phyloP scores from a whole-genome alignment of 768 basidiomycete genomes.

The Auricularia heimuer region DNA sequence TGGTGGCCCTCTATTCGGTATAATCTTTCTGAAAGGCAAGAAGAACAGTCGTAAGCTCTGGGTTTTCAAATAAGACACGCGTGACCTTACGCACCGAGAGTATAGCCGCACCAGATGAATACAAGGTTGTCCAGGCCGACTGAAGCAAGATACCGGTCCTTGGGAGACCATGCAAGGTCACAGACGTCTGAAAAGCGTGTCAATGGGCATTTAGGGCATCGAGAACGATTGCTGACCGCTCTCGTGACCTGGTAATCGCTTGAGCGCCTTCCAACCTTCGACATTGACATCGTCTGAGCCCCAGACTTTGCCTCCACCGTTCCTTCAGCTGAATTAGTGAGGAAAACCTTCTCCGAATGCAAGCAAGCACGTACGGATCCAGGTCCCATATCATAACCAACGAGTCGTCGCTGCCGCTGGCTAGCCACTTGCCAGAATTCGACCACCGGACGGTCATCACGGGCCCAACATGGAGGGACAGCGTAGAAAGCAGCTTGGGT shows the following conservation, averaged over 20 bases:
- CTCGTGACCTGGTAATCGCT: slow-evolving; percentile 86
- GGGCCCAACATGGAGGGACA: slow-evolving; percentile 89
- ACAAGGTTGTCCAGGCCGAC: slow-evolving; percentile 89
- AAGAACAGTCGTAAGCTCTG: too few relatives aligned
- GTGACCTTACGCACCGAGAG: slow-evolving; percentile 50
- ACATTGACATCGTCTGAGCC: slow-evolving; percentile 93
- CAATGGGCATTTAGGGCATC: not conserved
- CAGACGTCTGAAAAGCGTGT: slow-evolving; percentile 61
- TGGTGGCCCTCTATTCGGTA: slow-evolving; percentile 80
- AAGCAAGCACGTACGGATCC: slow-evolving; percentile 63
- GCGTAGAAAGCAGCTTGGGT: slow-evolving; percentile 81
- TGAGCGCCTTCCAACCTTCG: slow-evolving; percentile 94
- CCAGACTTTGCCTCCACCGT: slow-evolving; percentile 79
- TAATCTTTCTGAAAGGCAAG: slow-evolving; percentile 51
- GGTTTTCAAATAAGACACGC: too few relatives aligned
- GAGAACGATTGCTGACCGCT: slow-evolving; percentile 51
- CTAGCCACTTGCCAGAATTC: slow-evolving; percentile 85
- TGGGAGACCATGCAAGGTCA: slow-evolving; percentile 91
- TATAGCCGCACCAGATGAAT: slow-evolving; percentile 88
- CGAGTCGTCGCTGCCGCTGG: slow-evolving; percentile 92
- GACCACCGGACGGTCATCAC: slow-evolving; percentile 91
- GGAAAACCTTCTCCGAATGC: not conserved
- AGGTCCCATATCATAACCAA: slow-evolving; percentile 96
- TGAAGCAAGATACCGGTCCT: slow-evolving; percentile 85
- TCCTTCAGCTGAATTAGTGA: slow-evolving; percentile 31